Conservation (phyloP, 805 yeast species). For the Wickerhamomyces bovis region DNA sequence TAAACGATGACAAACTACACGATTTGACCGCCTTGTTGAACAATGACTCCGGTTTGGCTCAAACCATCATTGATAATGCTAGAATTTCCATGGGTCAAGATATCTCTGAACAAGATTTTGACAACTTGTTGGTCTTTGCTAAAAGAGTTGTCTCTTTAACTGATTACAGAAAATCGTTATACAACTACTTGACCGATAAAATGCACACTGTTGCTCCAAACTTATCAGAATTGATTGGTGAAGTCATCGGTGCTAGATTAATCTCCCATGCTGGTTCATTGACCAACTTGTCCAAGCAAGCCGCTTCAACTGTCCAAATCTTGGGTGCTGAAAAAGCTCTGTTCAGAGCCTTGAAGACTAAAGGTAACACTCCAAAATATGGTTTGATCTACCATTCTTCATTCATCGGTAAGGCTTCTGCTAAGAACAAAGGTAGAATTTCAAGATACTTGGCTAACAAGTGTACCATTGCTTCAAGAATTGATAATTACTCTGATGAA, state of each 20-base stretch:
- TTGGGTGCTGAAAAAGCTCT: slow-evolving; percentile 99
- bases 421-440: slow-evolving; percentile 98
- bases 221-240: slow-evolving; percentile 93
- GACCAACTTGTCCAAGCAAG: slow-evolving; percentile 93
- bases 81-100: slow-evolving; percentile 99
- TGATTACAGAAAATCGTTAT: slow-evolving; percentile 82
- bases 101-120: slow-evolving; percentile 90
- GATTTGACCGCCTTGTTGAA: slow-evolving; percentile 80
- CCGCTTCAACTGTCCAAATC: slow-evolving; percentile 98
- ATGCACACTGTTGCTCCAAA: slow-evolving; percentile 98
- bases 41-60: slow-evolving; percentile 86
- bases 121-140: slow-evolving; percentile 85
- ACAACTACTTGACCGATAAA: slow-evolving; percentile 84
- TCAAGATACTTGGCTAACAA: slow-evolving; percentile 98
- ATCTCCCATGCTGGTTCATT: slow-evolving; percentile 98
- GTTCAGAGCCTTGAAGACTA: slow-evolving; percentile 97
- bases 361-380: slow-evolving; percentile 97
- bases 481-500: slow-evolving; percentile 93
- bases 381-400: slow-evolving; percentile 97
- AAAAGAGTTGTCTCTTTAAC: slow-evolving; percentile 87
- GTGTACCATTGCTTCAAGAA: slow-evolving; percentile 98
- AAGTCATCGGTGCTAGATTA: slow-evolving; percentile 97
- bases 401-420: slow-evolving; percentile 91
- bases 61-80: slow-evolving; percentile 89
- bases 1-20: slow-evolving; percentile 77